These are phyloP conservation scores for Tolypocladium amazonense DNA, from an alignment of 2,329 filamentous ascomycete genomes.

Conservation along the genomic window DNA sequence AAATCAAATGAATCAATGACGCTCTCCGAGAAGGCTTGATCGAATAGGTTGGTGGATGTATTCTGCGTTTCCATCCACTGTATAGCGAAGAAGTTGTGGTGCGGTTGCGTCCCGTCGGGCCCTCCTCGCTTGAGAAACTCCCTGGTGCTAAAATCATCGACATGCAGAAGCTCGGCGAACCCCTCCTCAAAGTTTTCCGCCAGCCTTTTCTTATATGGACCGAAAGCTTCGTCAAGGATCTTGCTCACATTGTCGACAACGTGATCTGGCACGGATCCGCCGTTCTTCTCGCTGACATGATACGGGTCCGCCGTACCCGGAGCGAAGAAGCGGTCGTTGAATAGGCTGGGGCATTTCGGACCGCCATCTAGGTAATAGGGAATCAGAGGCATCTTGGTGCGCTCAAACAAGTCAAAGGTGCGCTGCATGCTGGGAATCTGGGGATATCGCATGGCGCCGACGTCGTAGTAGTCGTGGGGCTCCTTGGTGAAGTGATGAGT, in stretches of 20 bases:
- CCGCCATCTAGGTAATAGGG: slow-evolving; percentile 4
- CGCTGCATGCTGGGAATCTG: slow-evolving; percentile 17
- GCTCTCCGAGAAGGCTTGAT: slow-evolving; percentile 23
- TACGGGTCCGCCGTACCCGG: slow-evolving; percentile 1
- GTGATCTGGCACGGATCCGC: slow-evolving; percentile 5
- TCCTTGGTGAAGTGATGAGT: slow-evolving; percentile 20
- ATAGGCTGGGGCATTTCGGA: not conserved
- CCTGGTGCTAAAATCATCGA: slow-evolving; percentile 10
- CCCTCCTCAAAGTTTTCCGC: slow-evolving; percentile 2
- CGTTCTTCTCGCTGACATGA: slow-evolving; percentile 1
- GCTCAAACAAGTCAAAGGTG: slow-evolving; percentile 3
- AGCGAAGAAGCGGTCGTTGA: slow-evolving; percentile 5
- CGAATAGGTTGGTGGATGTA: slow-evolving; percentile 19
- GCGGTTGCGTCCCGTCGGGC: not conserved
- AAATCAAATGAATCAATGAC: slow-evolving; percentile 23
- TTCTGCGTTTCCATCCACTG: slow-evolving; percentile 11
- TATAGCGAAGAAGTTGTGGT: slow-evolving; percentile 8
- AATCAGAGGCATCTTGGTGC: slow-evolving; percentile 1
- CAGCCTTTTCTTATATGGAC: slow-evolving; percentile 1
- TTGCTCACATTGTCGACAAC: slow-evolving; percentile 4
- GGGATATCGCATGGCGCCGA: slow-evolving; percentile 29
- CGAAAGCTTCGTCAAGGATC: slow-evolving; percentile 2
- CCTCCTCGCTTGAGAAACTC: slow-evolving; percentile 10
- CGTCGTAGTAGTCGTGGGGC: slow-evolving; percentile 26
- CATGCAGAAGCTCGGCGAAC: slow-evolving; percentile 1